Evolutionary conservation across 345 rosid species (phyloP).

Genomic region (Bretschneidera sinensis): DNA sequence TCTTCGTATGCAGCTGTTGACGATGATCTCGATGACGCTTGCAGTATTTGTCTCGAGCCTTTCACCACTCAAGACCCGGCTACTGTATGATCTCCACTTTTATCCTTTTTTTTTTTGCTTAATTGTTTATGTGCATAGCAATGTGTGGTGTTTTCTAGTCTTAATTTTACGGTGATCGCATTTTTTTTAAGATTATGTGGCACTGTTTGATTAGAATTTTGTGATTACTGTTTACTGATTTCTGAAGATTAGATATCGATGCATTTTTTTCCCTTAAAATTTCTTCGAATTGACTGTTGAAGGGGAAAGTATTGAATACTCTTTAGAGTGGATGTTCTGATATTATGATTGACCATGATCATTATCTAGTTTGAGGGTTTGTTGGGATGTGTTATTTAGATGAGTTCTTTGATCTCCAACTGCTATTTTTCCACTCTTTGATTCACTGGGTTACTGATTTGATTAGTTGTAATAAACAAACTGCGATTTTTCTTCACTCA

Average conservation of each 20-base stretch:
- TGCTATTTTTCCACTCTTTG: neutral
- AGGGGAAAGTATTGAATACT: no score
- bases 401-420: neutral
- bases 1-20: constrained; percentile 27
- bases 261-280: no score
- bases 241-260: neutral
- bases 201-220: constrained; percentile 12
- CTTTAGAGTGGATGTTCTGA: no score
- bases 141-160: neutral
- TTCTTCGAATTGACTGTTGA: no score
- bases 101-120: neutral
- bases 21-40: constrained; percentile 57
- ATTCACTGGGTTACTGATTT: neutral
- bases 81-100: constrained; percentile 37
- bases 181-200: neutral
- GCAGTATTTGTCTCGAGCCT: constrained; percentile 89
- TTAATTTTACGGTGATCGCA: no score
- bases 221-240: neutral
- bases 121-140: neutral
- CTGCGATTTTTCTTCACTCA: neutral
- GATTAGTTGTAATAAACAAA: neutral
- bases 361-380: neutral
- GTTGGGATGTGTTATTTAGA: neutral
- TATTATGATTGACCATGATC: neutral
- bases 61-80: constrained; percentile 62